Evolutionary conservation across 2,329 filamentous ascomycete species (phyloP), one percentile per base, ranked within the genome.

Genomic region (Paecilomyces dactylethromorphus): DNA sequence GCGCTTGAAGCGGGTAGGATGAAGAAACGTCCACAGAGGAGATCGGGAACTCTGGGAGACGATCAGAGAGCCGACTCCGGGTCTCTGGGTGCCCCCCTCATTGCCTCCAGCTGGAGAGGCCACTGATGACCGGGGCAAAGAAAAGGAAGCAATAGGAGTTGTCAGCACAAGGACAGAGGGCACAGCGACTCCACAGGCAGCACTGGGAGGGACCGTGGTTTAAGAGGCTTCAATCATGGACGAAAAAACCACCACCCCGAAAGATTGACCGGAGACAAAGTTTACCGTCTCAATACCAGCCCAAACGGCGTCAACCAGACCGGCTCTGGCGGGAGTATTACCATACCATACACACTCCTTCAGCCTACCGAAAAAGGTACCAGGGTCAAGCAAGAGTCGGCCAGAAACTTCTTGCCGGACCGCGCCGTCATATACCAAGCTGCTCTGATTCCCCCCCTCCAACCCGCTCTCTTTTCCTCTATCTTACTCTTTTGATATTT

Each of bases 371-470:
- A 52, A 52, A 53, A 54, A 35, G 54, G 35, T 33, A 55, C 54
- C 54, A 55, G 54, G 31, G 54, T 35, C 29, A 57, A 58, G 29
- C 29, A 55, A 58, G 45, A 60, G 49, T 55, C 39, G 32, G 55
- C 33, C 56, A 32, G 33, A 54, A 55, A 54, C 59, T 61, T 61
- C 57, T 64, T 66, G 65, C 66, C 68, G 68, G 68, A 68, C 62
- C 64, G 65, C 69, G 67, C 67, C 68, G 69, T 66, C 65, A 52
- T 60, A 53, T 60, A 53, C 49, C 50, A 53, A 51, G 49, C 31
- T 53, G 12, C 45, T 35, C 52, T 56, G 50, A 39, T 52, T 26
- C 57, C 35, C 56, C 12, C 49, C 59, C 60, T 58, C 60, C 60
- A 62, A 56, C 55, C 62, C 62, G 58, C 58, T 61, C 56, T 57